phyloP scores from a whole-genome alignment of 2,329 filamentous ascomycete species.

The Colletotrichum ledebouriae region DNA sequence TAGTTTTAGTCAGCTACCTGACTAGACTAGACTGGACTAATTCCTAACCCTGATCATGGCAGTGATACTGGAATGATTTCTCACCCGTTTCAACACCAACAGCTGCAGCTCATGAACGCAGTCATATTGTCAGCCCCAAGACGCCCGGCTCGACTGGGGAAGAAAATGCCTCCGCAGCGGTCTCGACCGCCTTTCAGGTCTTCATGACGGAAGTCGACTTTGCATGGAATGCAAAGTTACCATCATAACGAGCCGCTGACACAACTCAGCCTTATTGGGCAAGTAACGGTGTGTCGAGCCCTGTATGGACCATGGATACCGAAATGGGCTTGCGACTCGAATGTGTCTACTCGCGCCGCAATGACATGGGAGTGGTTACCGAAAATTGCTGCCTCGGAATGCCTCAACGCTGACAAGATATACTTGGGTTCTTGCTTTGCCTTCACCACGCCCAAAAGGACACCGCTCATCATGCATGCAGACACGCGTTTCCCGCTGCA shows the following conservation, averaged over 20 bases:
- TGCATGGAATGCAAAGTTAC: background rate
- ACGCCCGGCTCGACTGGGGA: background rate
- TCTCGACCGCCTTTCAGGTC: constrained; percentile 15
- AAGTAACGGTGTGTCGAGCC: background rate
- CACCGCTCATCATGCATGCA: constrained; percentile 2
- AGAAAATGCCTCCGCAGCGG: background rate
- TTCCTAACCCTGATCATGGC: no score
- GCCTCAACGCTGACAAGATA: background rate
- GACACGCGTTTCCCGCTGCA: background rate
- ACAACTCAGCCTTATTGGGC: constrained; percentile 8
- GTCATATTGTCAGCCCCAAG: constrained; percentile 6
- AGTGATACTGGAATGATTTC: background rate
- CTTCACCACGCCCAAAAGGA: constrained; percentile 5
- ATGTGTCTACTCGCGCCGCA: constrained; percentile 3
- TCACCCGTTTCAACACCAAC: constrained; percentile 10
- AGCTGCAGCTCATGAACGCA: background rate
- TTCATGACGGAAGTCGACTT: background rate
- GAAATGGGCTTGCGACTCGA: background rate
- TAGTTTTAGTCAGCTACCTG: no score
- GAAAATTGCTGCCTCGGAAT: constrained; percentile 3
- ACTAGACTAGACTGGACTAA: no score
- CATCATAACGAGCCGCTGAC: background rate
- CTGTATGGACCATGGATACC: background rate
- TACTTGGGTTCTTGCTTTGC: background rate
- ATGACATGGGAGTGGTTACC: background rate